Base-by-base conservation (phyloP, 768 basidiomycete species). In the Rhizopogon salebrosus region DNA sequence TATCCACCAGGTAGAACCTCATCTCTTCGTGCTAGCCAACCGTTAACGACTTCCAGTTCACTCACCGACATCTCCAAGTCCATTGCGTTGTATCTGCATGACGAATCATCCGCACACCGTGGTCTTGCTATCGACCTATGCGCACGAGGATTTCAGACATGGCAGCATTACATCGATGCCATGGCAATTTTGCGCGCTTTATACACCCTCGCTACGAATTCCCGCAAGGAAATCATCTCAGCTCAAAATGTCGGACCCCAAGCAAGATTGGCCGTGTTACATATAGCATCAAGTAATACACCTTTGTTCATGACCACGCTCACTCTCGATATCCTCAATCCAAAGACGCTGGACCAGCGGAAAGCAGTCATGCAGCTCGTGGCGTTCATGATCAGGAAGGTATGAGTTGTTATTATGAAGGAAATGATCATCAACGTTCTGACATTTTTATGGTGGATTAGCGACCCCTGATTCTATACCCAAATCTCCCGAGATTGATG, bases 241-340 rank as follows among this genome's bases (percentile, higher is more conserved):
- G 58, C 80, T 4, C 84, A 89, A 54, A 86, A 88, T 57, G 77
- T 87, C 1, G 83, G 83, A 6, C 76, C 84, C 1, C 89, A 92
- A 60, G 93, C 95, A 0, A 79, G 95, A 40, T 68, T 80, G 20
- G 93, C 95, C 0, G 85, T 95, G 2, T 70, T 98, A 9, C 85
- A 89, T 38, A 89, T 98, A 39, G 94, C 94, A 1, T 77, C 83
- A 0, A 78, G 78, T 42, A 87, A 94, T 58, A 92, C 95, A 5
- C 83, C 84, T 4, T 68, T 98, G 10, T 95, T 98, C 72, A 98
- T 98, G 88, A 89, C 92, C 0, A 97, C 95, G 0, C 68, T 99
- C 37, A 84, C 87, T 3, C 76, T 95, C 57, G 97, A 98, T 63
- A 93, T 98, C 48, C 70, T 95, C 20, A 84, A 85, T 31, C 85